phyloP scores from a whole-genome alignment of 2,329 filamentous ascomycete species.

The Monilinia fructicola region DNA sequence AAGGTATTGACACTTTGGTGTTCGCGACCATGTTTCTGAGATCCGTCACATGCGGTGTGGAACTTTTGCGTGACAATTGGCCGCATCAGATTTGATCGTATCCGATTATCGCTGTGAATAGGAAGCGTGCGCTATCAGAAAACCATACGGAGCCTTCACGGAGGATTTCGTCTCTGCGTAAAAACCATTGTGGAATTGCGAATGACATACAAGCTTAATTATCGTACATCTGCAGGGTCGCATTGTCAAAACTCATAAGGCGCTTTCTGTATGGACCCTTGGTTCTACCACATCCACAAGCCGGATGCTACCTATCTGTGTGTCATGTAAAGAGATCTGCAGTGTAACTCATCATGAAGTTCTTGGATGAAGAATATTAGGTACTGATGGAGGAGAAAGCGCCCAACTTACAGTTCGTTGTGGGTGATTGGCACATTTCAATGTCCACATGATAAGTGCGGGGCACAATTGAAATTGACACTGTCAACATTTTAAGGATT shows the following conservation, averaged over 20 bases:
- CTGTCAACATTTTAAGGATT: neutral
- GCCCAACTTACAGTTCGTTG: neutral
- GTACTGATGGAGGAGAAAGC: neutral
- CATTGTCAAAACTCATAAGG: neutral
- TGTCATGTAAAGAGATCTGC: neutral
- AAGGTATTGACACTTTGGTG: neutral
- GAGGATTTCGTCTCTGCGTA: neutral
- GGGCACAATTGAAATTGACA: neutral
- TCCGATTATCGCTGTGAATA: neutral
- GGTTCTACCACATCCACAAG: neutral
- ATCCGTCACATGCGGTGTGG: neutral
- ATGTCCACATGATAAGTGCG: slow-evolving; percentile 5
- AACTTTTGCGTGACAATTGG: neutral
- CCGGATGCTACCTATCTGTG: neutral
- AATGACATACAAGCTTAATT: neutral
- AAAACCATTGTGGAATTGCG: neutral
- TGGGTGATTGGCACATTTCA: neutral
- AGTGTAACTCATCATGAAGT: neutral
- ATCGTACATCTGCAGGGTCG: slow-evolving; percentile 2
- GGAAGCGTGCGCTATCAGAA: neutral
- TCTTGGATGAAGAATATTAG: neutral
- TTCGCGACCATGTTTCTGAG: neutral
- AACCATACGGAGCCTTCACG: slow-evolving; percentile 8
- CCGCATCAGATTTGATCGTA: neutral
- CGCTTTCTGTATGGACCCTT: slow-evolving; percentile 4